A percentile compares a stretch with the other conserved stretches of the same genome.
Evolutionary conservation across 2,329 filamentous ascomycete species (phyloP).

Genomic region (Pseudomassariella vexata): DNA sequence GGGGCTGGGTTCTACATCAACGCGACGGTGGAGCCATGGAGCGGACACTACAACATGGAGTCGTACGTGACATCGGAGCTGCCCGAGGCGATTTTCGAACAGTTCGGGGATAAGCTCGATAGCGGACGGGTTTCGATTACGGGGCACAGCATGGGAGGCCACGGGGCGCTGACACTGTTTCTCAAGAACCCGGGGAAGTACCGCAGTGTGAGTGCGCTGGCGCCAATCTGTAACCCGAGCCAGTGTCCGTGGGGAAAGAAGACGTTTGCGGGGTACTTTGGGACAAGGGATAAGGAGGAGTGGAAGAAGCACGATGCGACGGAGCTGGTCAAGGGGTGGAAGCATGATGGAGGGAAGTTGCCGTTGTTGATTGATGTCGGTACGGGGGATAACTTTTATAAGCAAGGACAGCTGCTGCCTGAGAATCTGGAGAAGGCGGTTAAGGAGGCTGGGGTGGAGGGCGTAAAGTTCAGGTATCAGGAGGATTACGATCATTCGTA

Average conservation of each 20-base stretch:
- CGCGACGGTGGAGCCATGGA: constrained; percentile 70
- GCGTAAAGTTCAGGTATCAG: constrained; percentile 77
- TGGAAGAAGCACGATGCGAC: constrained; percentile 93
- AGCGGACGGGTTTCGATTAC: constrained; percentile 69
- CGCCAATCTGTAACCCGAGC: constrained; percentile 81
- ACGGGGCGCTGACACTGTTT: constrained; percentile 88
- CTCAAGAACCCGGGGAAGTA: constrained; percentile 88
- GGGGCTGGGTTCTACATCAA: constrained; percentile 95
- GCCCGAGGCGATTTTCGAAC: constrained; percentile 66
- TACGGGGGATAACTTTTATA: constrained; percentile 94
- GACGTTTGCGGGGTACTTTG: constrained; percentile 88
- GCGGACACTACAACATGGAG: constrained; percentile 86
- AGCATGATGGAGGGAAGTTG: constrained; percentile 51
- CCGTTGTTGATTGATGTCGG: constrained; percentile 87
- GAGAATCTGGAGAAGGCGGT: constrained; percentile 85
- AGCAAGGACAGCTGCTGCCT: constrained; percentile 83
- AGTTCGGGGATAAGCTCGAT: constrained; percentile 67
- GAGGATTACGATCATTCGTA: constrained; percentile 96
- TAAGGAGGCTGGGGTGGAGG: constrained; percentile 66
- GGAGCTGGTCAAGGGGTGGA: constrained; percentile 69
- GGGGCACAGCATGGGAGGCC: constrained; percentile 95
- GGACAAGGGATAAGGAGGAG: constrained; percentile 61
- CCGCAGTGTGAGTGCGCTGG: constrained; percentile 82
- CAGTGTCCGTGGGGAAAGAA: constrained; percentile 93
- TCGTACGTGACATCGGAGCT: constrained; percentile 85